Base-by-base conservation (phyloP, 129 eudicot species). In the Centella asiatica region DNA sequence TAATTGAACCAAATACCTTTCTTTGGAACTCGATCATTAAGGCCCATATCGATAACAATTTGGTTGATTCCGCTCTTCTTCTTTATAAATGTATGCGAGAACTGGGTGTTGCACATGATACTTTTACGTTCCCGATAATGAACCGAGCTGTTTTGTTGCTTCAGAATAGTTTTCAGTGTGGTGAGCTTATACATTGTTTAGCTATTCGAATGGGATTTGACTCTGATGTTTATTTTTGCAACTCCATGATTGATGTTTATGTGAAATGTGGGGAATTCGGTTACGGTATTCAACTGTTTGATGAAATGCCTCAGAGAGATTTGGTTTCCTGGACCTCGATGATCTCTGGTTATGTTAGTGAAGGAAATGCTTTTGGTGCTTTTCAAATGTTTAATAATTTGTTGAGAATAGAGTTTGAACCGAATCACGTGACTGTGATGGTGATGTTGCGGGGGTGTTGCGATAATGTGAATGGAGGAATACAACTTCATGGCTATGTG, bases 271-370 rank as follows among this genome's bases (percentile, higher is more conserved):
- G 70, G 24, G 37, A 31, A 29, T 31, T 64, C 44, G 39, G 67
- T 4, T 44, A 62, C 46, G 85, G 73, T 8, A 27, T 55, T 23
- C 52, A 56, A 31, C 3, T 80, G 81, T 80, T 80, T 50, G 72
- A 62, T 22, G 75, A 75, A 80, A 80, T 80, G 85, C 28, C 62
- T 57, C 10, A n/a, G 6, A 75, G 76, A 33, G 85, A 80, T 67
- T 63, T 67, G 69, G 85, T 75, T 9, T 75, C 85, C 45, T 80
- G 85, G 85, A 80, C 81, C 0, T 56, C 85, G 3, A 49, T 76
- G 69, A 72, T 80, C 44, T 67, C 75, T n/a, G 78, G 78, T 17
- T 80, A 32, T 72, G 69, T 54, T 25, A 7, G 34, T 31, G 76
- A 62, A 68, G 73, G 76, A 23, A 23, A 72, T 59, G 67, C 20